Conservation (phyloP, 192 early-diverging fungal species). For the Phlyctochytrium planicorne region DNA sequence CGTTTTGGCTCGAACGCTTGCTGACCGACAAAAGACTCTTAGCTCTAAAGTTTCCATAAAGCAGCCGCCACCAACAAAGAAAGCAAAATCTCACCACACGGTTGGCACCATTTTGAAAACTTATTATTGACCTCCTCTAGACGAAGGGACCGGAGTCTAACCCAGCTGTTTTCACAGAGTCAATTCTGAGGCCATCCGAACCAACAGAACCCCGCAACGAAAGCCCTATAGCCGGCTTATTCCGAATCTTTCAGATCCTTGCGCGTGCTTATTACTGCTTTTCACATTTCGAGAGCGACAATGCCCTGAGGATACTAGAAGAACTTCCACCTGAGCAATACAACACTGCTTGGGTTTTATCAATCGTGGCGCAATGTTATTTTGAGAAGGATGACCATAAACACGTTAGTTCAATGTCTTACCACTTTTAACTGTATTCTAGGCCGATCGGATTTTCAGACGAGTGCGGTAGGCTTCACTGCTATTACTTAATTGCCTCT, state of each 20-base stretch:
- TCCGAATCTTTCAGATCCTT: neutral
- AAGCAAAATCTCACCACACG: no score
- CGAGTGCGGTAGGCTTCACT: slow-evolving; percentile 24
- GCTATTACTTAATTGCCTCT: slow-evolving; percentile 1
- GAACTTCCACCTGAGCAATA: slow-evolving; percentile 13
- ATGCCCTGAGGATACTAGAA: slow-evolving; percentile 17
- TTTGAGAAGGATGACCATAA: slow-evolving; percentile 25
- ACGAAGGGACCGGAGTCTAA: neutral
- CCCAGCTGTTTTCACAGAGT: no score
- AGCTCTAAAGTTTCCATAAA: no score
- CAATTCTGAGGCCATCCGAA: no score
- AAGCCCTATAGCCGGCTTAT: neutral
- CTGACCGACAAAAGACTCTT: no score
- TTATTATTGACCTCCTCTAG: neutral
- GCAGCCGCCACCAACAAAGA: no score
- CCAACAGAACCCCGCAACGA: no score
- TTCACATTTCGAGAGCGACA: slow-evolving; percentile 18
- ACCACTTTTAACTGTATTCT: neutral
- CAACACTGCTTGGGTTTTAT: slow-evolving; percentile 23
- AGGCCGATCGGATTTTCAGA: slow-evolving; percentile 24
- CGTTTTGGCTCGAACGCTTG: no score
- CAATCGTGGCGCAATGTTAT: slow-evolving; percentile 14
- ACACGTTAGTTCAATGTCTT: neutral
- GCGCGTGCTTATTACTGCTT: slow-evolving; percentile 22
- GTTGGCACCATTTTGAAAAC: neutral